These are phyloP conservation scores for Prunus campanulata DNA, from an alignment of 306 rosid species.

Conservation along the genomic window DNA sequence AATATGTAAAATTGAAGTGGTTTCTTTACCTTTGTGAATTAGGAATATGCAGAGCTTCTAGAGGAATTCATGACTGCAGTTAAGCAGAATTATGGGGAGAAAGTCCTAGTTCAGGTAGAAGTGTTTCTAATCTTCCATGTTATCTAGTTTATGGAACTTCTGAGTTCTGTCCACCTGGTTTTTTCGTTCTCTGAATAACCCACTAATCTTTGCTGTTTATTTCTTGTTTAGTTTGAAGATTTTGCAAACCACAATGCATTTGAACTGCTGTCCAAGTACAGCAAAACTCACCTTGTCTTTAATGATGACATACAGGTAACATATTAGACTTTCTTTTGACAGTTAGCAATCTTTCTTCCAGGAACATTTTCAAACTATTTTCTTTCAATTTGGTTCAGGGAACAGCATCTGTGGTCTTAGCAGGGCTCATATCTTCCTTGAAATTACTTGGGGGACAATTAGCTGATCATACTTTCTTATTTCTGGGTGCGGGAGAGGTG, in stretches of 20 bases:
- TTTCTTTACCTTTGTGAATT: constrained; percentile 21
- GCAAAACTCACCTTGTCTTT: constrained; percentile 87
- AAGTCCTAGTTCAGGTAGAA: constrained; percentile 78
- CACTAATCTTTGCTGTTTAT: background rate
- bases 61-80: constrained; percentile 93
- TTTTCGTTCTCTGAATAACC: constrained; percentile 13
- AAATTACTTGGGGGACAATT: constrained; percentile 76
- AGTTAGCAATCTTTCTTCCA: constrained; percentile 10
- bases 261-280: constrained; percentile 72
- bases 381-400: constrained; percentile 58
- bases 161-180: constrained; percentile 9
- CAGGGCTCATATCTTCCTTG: constrained; percentile 85
- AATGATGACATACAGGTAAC: constrained; percentile 94
- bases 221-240: constrained; percentile 73
- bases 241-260: constrained; percentile 96
- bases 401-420: constrained; percentile 93
- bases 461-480: constrained; percentile 91
- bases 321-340: background rate
- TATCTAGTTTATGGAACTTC: constrained; percentile 1
- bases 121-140: constrained; percentile 32
- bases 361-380: constrained; percentile 19
- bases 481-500: constrained; percentile 99
- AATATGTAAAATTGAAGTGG: constrained; percentile 12
- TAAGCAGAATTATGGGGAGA: constrained; percentile 95
- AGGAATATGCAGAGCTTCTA: constrained; percentile 92